Conservation (phyloP, 2,329 filamentous ascomycete species). For the Colletotrichum sp. region DNA sequence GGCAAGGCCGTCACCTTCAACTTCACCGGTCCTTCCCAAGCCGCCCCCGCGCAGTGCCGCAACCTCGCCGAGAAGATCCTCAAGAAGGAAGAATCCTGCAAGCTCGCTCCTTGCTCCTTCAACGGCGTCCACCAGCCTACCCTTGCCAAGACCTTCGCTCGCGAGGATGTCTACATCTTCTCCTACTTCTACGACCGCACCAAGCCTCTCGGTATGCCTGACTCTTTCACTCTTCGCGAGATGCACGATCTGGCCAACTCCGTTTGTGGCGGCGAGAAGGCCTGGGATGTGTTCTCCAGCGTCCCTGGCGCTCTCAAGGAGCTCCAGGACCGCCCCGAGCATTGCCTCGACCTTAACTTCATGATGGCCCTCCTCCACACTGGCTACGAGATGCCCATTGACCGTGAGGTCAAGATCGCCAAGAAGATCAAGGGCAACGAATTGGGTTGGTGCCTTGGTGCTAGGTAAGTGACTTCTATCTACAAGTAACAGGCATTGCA, state of each 20-base stretch:
- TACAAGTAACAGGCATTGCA: background rate
- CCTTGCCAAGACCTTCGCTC: slow-evolving; percentile 87
- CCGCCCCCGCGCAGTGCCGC: slow-evolving; percentile 86
- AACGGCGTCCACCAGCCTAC: slow-evolving; percentile 95
- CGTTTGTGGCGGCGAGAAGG: slow-evolving; percentile 79
- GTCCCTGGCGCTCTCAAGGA: slow-evolving; percentile 82
- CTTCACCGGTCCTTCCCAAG: slow-evolving; percentile 82
- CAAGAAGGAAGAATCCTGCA: slow-evolving; percentile 83
- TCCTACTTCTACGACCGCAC: slow-evolving; percentile 98
- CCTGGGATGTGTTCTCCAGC: slow-evolving; percentile 82
- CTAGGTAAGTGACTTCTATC: slow-evolving; percentile 70
- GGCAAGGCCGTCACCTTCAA: slow-evolving; percentile 72
- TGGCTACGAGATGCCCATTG: slow-evolving; percentile 97
- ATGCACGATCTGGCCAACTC: slow-evolving; percentile 83
- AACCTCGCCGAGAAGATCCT: slow-evolving; percentile 89
- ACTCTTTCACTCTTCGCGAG: slow-evolving; percentile 91
- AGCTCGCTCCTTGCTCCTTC: slow-evolving; percentile 93
- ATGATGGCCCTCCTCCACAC: slow-evolving; percentile 93
- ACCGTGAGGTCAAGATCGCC: slow-evolving; percentile 94
- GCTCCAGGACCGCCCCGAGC: slow-evolving; percentile 82
- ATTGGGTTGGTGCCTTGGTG: slow-evolving; percentile 96
- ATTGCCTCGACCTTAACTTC: slow-evolving; percentile 95
- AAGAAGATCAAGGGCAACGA: slow-evolving; percentile 99
- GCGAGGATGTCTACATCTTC: slow-evolving; percentile 94
- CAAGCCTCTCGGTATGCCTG: slow-evolving; percentile 95